Percentiles rank a stretch among this genome's conserved stretches.
Evolutionary conservation across 768 basidiomycete species (phyloP).

Genomic region (Nidularia pulvinata): DNA sequence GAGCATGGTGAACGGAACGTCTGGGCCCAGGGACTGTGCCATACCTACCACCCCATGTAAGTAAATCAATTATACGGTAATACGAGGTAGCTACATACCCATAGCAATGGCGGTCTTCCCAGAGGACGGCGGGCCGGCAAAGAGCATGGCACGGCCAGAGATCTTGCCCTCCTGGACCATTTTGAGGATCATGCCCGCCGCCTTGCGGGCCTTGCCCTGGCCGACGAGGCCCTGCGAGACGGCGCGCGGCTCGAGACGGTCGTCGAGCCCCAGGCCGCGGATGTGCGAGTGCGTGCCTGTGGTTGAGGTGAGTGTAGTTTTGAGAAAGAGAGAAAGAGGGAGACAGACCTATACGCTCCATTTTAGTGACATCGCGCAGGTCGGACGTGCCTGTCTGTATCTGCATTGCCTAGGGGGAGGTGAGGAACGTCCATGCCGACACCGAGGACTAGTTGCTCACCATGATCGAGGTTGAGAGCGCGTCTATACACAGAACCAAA

Average conservation of each 20-base stretch:
- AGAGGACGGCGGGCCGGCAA: conserved; percentile 96
- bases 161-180: conserved; percentile 98
- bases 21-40: conserved; percentile 92
- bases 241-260: conserved; percentile 84
- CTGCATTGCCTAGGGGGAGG: conserved; percentile 34
- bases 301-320: conserved; percentile 8
- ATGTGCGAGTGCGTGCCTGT: conserved; percentile 97
- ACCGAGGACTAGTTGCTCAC: too few relatives aligned
- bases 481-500: not conserved
- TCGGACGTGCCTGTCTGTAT: conserved; percentile 80
- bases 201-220: conserved; percentile 94
- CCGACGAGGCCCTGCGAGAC: conserved; percentile 98
- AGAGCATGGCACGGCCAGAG: conserved; percentile 94
- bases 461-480: too few relatives aligned
- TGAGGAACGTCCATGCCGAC: too few relatives aligned
- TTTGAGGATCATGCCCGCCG: conserved; percentile 95
- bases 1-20: conserved; percentile 98
- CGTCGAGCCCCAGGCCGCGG: conserved; percentile 92
- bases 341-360: conserved; percentile 83
- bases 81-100: conserved; percentile 48
- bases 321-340: not conserved
- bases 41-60: conserved; percentile 57
- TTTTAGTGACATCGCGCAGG: conserved; percentile 85
- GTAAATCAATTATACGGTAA: not conserved
- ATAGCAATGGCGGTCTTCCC: conserved; percentile 99